Evolutionary conservation across 805 yeast genomes (phyloP).

Genomic region (Clavispora phyllophila): DNA sequence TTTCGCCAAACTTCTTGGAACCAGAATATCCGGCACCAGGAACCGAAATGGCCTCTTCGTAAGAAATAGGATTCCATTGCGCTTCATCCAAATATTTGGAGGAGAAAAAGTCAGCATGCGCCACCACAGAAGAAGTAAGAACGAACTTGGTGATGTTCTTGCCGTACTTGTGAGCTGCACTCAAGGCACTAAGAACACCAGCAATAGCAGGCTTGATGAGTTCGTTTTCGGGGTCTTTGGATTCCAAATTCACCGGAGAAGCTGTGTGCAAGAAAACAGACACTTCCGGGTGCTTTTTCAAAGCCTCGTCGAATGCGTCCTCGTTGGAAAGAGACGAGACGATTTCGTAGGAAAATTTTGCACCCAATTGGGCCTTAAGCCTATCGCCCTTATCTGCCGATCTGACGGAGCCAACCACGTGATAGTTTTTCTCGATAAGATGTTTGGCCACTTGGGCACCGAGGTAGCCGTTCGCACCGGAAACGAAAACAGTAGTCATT

Average conservation of each 20-base stretch:
- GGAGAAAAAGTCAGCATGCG: background rate
- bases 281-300: conserved; percentile 46
- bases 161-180: conserved; percentile 9
- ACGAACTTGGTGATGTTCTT: conserved; percentile 8
- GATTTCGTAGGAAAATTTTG: background rate
- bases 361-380: background rate
- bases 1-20: conserved; percentile 6
- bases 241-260: conserved; percentile 48
- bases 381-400: background rate
- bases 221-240: conserved; percentile 43
- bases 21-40: conserved; percentile 2
- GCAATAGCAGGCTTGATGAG: conserved; percentile 49
- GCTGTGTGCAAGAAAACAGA: conserved; percentile 57
- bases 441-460: background rate
- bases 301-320: conserved; percentile 32
- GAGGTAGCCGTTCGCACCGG: conserved; percentile 3
- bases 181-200: conserved; percentile 13
- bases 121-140: conserved; percentile 11
- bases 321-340: background rate
- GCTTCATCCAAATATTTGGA: background rate
- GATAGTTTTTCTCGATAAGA: background rate
- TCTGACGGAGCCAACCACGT: conserved; percentile 2
- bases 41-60: conserved; percentile 32
- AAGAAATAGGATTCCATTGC: conserved; percentile 49
- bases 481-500: conserved; percentile 1